phyloP scores from a whole-genome alignment of 1,139 yeast species.

The Debaryomyces robertsiae region DNA sequence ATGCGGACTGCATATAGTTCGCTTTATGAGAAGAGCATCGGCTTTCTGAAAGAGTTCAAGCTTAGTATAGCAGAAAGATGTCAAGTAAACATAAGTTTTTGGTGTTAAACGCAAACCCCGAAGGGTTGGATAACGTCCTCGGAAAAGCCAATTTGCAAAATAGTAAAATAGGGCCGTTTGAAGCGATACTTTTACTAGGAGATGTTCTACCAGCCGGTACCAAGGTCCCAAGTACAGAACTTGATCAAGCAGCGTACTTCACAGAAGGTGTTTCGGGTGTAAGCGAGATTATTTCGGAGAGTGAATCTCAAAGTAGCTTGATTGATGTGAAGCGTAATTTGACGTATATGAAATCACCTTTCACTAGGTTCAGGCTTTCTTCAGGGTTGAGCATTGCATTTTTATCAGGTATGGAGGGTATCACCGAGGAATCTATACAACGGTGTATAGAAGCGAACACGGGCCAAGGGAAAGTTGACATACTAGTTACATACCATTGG shows the following conservation, averaged over 20 bases:
- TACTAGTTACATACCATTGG: slow-evolving; percentile 64
- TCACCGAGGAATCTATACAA: slow-evolving; percentile 13
- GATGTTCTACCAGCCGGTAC: slow-evolving; percentile 33
- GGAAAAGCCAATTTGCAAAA: slow-evolving; percentile 53
- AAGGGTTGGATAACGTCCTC: slow-evolving; percentile 42
- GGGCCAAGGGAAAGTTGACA: slow-evolving; percentile 39
- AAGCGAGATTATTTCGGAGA: slow-evolving; percentile 8
- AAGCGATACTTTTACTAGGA: slow-evolving; percentile 55
- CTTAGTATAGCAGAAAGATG: slow-evolving; percentile 7
- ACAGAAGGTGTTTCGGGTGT: slow-evolving; percentile 26
- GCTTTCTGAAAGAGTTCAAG: neutral
- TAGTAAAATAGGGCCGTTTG: slow-evolving; percentile 66
- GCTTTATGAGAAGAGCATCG: slow-evolving; percentile 7
- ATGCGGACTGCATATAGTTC: neutral
- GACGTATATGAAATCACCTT: slow-evolving; percentile 21
- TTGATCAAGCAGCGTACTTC: slow-evolving; percentile 35
- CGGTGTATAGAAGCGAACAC: slow-evolving; percentile 9
- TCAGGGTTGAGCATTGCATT: slow-evolving; percentile 53
- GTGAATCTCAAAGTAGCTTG: slow-evolving; percentile 10
- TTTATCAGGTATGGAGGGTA: slow-evolving; percentile 28
- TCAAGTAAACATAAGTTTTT: slow-evolving; percentile 34
- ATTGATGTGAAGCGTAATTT: slow-evolving; percentile 25
- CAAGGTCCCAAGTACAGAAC: slow-evolving; percentile 20
- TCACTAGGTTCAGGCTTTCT: slow-evolving; percentile 41
- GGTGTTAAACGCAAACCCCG: slow-evolving; percentile 52